A percentile compares a stretch with the other conserved stretches of the same genome.
Evolutionary conservation across 306 rosid genomes (phyloP).

Genomic region (Hylodesmum podocarpum): DNA sequence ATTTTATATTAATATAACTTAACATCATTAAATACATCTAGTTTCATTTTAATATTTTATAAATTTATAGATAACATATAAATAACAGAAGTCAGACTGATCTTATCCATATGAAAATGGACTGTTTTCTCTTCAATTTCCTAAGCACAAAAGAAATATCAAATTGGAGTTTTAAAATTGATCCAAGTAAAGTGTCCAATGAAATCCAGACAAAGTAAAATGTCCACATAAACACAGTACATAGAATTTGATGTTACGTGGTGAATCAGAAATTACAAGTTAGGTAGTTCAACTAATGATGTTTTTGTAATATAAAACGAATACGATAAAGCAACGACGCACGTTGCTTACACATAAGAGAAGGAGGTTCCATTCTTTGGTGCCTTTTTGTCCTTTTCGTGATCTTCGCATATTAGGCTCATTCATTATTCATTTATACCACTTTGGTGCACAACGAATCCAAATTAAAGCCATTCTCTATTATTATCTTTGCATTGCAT

Average conservation of each 20-base stretch:
- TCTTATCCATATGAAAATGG: too few relatives aligned
- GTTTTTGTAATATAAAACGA: not conserved
- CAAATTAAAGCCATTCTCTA: not conserved
- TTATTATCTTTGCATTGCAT: not conserved
- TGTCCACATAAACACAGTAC: not conserved
- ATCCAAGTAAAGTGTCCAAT: not conserved
- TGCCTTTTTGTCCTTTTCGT: not conserved
- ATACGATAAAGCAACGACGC: not conserved
- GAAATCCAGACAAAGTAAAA: not conserved
- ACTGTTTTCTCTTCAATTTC: too few relatives aligned
- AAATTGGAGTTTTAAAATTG: not conserved
- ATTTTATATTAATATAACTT: not conserved
- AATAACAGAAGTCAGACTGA: not conserved
- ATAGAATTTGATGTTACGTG: not conserved
- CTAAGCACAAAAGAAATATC: too few relatives aligned
- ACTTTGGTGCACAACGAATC: not conserved
- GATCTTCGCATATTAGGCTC: not conserved
- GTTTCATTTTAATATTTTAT: not conserved
- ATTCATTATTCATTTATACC: too few relatives aligned
- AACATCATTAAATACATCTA: not conserved
- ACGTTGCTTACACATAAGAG: not conserved
- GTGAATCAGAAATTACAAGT: not conserved
- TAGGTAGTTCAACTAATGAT: not conserved
- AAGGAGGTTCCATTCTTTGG: slow-evolving; percentile 20
- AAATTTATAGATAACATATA: not conserved